These are phyloP conservation scores for Yamadazyma diddensiae DNA, from an alignment of 1,139 yeast genomes.

Conservation along the genomic window DNA sequence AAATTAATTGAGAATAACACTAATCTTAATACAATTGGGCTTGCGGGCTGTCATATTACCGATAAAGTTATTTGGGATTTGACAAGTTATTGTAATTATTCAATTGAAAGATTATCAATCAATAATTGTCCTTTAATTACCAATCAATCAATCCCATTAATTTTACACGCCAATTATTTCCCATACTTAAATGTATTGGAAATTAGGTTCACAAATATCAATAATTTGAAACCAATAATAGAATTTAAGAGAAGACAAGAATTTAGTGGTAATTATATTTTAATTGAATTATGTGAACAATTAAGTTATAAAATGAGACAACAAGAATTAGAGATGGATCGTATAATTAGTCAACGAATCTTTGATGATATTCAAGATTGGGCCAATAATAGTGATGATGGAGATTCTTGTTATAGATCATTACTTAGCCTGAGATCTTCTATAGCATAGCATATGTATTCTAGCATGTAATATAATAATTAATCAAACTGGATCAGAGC, in stretches of 20 bases:
- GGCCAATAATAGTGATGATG: conserved; percentile 51
- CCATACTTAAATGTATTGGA: conserved; percentile 72
- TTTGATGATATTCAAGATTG: conserved; percentile 56
- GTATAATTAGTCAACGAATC: conserved; percentile 49
- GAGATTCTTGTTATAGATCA: conserved; percentile 15
- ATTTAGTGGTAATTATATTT: conserved; percentile 47
- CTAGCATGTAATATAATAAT: too few relatives aligned
- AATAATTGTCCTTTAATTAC: conserved; percentile 72
- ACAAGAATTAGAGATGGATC: conserved; percentile 61
- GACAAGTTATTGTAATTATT: conserved; percentile 55
- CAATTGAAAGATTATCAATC: conserved; percentile 66
- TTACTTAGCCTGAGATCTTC: conserved; percentile 3
- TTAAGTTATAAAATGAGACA: conserved; percentile 57
- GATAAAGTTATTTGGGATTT: conserved; percentile 82
- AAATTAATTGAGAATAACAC: conserved; percentile 54
- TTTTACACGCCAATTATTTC: conserved; percentile 53
- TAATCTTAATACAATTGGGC: conserved; percentile 67
- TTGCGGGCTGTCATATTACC: conserved; percentile 82
- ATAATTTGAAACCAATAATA: conserved; percentile 62
- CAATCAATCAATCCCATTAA: conserved; percentile 63
- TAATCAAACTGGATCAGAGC: too few relatives aligned
- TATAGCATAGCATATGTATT: conserved; percentile 1
- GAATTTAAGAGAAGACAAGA: conserved; percentile 65
- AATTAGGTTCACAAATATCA: conserved; percentile 61
- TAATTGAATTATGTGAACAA: conserved; percentile 76